Conservation (phyloP, 352 stramenopile genomes). For the Phytophthora tubulina region DNA sequence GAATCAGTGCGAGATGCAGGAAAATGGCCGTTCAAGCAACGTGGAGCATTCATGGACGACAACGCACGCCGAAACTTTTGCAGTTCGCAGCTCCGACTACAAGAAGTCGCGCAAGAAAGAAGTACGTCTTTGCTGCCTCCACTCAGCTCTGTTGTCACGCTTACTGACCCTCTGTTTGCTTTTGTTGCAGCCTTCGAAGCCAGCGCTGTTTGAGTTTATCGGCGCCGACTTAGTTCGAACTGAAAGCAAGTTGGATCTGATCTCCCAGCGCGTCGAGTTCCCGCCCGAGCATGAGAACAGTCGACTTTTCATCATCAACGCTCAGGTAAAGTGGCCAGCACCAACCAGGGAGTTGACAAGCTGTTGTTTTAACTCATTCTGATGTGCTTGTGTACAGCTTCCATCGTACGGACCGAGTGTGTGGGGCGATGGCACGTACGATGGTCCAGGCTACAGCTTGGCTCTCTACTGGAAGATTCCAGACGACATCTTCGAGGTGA, state of each 20-base stretch:
- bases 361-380: neutral
- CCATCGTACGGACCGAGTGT: slow-evolving; percentile 81
- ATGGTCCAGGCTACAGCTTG: slow-evolving; percentile 80
- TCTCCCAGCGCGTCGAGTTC: slow-evolving; percentile 78
- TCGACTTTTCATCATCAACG: slow-evolving; percentile 86
- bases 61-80: slow-evolving; percentile 69
- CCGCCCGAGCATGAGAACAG: slow-evolving; percentile 60
- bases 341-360: neutral
- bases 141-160: no score
- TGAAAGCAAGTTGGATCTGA: slow-evolving; percentile 75
- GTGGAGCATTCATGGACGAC: slow-evolving; percentile 65
- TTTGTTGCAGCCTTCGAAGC: slow-evolving; percentile 50
- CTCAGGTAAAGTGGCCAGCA: slow-evolving; percentile 54
- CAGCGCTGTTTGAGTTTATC: slow-evolving; percentile 83
- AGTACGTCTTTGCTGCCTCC: slow-evolving; percentile 27
- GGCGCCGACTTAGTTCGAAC: slow-evolving; percentile 79
- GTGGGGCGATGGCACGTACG: slow-evolving; percentile 68
- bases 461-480: slow-evolving; percentile 88
- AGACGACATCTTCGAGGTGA: slow-evolving; percentile 63
- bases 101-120: slow-evolving; percentile 87
- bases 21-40: slow-evolving; percentile 57
- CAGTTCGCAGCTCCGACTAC: slow-evolving; percentile 80
- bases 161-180: neutral
- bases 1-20: slow-evolving; percentile 55
- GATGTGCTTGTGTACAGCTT: slow-evolving; percentile 51